A percentile compares a stretch with the other conserved stretches of the same genome.
phyloP scores from a whole-genome alignment of 345 rosid species.

The Syzygium aqueum region DNA sequence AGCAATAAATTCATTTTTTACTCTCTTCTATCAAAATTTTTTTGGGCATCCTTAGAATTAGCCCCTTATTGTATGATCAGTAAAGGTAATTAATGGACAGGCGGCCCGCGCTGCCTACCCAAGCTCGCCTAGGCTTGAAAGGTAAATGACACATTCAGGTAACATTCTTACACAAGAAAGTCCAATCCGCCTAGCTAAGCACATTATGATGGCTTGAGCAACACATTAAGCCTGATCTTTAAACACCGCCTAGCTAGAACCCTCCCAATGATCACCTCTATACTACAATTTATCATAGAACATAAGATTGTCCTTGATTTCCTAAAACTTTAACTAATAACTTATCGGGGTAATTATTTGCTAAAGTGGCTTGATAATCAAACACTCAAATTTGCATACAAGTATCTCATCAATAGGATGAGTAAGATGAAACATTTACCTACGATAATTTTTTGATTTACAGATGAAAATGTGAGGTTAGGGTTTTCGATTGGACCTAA shows the following conservation, averaged over 20 bases:
- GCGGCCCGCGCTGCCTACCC: background rate
- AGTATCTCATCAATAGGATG: background rate
- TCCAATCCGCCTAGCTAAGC: too few relatives aligned
- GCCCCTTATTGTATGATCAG: background rate
- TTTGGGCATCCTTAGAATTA: background rate
- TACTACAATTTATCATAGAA: background rate
- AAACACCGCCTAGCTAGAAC: background rate
- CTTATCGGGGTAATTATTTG: background rate
- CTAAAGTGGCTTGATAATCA: background rate
- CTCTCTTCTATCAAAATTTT: background rate
- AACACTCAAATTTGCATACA: background rate
- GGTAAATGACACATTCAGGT: background rate
- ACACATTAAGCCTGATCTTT: background rate
- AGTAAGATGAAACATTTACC: background rate
- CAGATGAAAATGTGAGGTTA: background rate
- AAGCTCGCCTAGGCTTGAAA: background rate
- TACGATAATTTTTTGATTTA: background rate
- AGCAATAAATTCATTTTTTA: background rate
- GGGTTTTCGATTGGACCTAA: background rate
- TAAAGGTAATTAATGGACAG: background rate
- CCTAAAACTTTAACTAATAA: background rate
- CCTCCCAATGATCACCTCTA: background rate
- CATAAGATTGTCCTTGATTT: background rate
- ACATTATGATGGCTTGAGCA: background rate
- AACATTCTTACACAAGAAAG: background rate